A percentile compares a stretch with the other conserved stretches of the same genome.
Conservation (phyloP, 306 rosid species). For the Begonia loranthoides region DNA sequence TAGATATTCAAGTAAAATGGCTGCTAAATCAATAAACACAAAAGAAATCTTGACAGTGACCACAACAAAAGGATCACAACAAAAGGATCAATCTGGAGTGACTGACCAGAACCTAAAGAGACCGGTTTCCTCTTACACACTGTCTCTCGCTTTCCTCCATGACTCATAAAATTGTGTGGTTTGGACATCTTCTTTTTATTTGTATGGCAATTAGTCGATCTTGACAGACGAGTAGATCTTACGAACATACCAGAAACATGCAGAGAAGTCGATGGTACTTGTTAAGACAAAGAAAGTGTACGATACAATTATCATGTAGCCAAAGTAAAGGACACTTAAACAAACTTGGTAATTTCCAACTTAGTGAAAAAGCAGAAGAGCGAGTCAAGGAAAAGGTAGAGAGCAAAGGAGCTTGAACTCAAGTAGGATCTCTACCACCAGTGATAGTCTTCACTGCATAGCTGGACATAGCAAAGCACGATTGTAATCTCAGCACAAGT, state of each 20-base stretch:
- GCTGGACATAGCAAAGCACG: constrained; percentile 94
- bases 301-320: constrained; percentile 78
- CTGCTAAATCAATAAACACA: too few relatives aligned
- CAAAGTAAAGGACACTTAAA: constrained; percentile 70
- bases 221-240: constrained; percentile 85
- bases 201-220: constrained; percentile 31
- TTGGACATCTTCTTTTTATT: too few relatives aligned
- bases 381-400: constrained; percentile 82
- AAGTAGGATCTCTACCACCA: constrained; percentile 98
- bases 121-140: too few relatives aligned
- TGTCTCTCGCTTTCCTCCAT: too few relatives aligned
- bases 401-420: constrained; percentile 85
- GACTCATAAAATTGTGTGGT: too few relatives aligned
- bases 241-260: constrained; percentile 79
- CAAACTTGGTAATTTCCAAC: constrained; percentile 80
- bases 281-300: constrained; percentile 73
- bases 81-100: too few relatives aligned
- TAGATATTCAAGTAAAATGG: too few relatives aligned
- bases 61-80: too few relatives aligned
- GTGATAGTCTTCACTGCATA: constrained; percentile 82
- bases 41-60: too few relatives aligned
- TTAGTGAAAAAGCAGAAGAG: constrained; percentile 84
- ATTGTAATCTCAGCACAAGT: constrained; percentile 91
- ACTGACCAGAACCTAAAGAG: too few relatives aligned
- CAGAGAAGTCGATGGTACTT: constrained; percentile 81